Evolutionary conservation across 1,139 yeast species (phyloP), one percentile per base, ranked within the genome.

Genomic region (Meyerozyma athensensis): DNA sequence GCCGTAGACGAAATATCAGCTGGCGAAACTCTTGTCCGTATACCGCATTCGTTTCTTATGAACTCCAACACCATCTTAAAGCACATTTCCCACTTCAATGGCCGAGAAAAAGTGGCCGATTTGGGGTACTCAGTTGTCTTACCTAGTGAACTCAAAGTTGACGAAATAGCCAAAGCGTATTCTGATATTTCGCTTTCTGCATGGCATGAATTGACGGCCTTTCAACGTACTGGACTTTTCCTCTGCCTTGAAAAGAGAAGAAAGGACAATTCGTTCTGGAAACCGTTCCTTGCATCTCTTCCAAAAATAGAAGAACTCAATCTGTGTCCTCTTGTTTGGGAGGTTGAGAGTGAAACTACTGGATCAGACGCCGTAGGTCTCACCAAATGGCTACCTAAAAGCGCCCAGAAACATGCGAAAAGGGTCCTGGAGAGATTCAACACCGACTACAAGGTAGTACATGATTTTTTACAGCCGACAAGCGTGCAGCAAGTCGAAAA

Each of bases 1-100:
- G 74, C 79, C 4, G 43, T 40, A 0, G 55, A 54, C 0, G 35
- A 39, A 4, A 53, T 85, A 22, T 46, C 47, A 12, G 47, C 52
- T 7, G 61, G 70, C 34, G 77, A 76, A 39, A 56, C 59, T 16
- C 52, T 85, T 22, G 62, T 83, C 17, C 65, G 72, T 35, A 72
- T 86, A 14, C 83, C 87, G 2, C 78, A 74, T 33, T 59, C 73
- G 0, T 76, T 68, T 47, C 70, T 86, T 40, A 52, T 86, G 36
- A 86, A 86, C 53, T 70, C 70, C 47, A 65, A 74, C 34, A 74
- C 90, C 0, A 74, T 81, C 18, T 63, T 65, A 19, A 56, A 58
- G 12, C 73, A 68, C 44, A 59, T 69, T 17, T 41, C 62, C 9
- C 53, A 45, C 20, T 50, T 53, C 46, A 58, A 56, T 38, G 39